Base-by-base conservation (phyloP, 495 filamentous ascomycete species). In the Penicillium lagena region DNA sequence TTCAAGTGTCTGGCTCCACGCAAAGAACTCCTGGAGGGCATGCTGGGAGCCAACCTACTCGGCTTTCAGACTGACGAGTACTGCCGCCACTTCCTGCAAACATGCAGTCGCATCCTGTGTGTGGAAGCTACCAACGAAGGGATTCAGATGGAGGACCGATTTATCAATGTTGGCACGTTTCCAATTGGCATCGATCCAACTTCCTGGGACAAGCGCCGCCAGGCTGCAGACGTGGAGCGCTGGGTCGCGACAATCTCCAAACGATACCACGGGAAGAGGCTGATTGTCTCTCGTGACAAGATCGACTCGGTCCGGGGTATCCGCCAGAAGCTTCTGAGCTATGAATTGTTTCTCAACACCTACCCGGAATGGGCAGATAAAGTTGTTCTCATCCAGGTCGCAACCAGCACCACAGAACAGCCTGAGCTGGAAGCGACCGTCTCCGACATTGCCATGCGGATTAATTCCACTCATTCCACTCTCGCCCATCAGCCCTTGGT, bases 31-130 rank as follows among this genome's bases (percentile, higher is more conserved):
- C 75, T 96, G 1, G 85, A 95, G 49, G 90, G 90, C 33, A 88
- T 96, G 66, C 78, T 95, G 7, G 90, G 90, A 12, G 86, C 90
- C 15, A 94, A 95, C 59, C 67, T 95, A 11, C 80, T 96, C 42
- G 89, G 87, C 5, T 95, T 96, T 64, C 90, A 96, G 62, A 95
- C 87, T 30, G 77, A 81, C 42, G 90, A 96, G 62, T 96, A 96
- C 65, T 84, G 87, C 3, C 80, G 89, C 8, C 90, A 96, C 60
- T 96, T 96, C 62, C 71, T 95, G 37, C 88, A 93, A 65, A 96
- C 90, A 4, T 95, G 89, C 73, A 95, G 87, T 54, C 81, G 90
- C 12, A 73, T 96, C 9, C 78, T 96, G 7, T 80, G 77, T 29
- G 85, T 94, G 10, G 90, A 96, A 60, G 88, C 90, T 9, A 91